Base-by-base conservation (phyloP, 2,329 filamentous ascomycete genomes). In the Shiraia sp. region DNA sequence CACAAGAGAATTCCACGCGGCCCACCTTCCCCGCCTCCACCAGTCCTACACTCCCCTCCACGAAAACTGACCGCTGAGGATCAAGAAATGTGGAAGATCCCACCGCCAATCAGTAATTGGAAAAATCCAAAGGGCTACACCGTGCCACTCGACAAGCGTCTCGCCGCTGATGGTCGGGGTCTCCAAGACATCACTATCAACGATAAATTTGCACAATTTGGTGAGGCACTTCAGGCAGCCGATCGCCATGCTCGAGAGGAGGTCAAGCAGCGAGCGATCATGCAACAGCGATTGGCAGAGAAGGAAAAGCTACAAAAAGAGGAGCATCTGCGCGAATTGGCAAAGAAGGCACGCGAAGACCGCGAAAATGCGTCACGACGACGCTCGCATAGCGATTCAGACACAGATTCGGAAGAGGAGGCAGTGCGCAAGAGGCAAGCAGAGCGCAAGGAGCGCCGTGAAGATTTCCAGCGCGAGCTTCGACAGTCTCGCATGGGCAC, bases 101-200 rank as follows among this genome's bases (percentile, higher is more conserved):
- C 85, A 0, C 90, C 92, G 2, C 88, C 92, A 0, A 86, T 99
- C 2, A 95, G 89, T 14, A 97, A 97, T 70, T 99, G 93, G 93
- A 99, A 99, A 80, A 99, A 99, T 69, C 89, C 92, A 1, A 97
- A 97, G 75, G 93, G 93, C 60, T 99, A 96, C 65, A 99, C 93
- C 0, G 89, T 99, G 1, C 90, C 93, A 0, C 72, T 99, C 36
- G 93, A 99, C 69, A 99, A 99, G 76, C 86, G 93, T 65, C 74
- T 99, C 56, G 93, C 93, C 13, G 92, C 93, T 7, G 92, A 97
- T 68, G 93, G 93, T 10, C 81, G 93, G 60, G 90, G 90, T 1
- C 68, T 99, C 49, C 90, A 96, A 69, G 93, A 99, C 66, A 84
- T 96, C 29, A 87, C 90, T 6, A 97, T 99, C 73, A 97, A 96